Conservation (phyloP, 371 early-diverging fungal genomes). For the Nematocida sp. region DNA sequence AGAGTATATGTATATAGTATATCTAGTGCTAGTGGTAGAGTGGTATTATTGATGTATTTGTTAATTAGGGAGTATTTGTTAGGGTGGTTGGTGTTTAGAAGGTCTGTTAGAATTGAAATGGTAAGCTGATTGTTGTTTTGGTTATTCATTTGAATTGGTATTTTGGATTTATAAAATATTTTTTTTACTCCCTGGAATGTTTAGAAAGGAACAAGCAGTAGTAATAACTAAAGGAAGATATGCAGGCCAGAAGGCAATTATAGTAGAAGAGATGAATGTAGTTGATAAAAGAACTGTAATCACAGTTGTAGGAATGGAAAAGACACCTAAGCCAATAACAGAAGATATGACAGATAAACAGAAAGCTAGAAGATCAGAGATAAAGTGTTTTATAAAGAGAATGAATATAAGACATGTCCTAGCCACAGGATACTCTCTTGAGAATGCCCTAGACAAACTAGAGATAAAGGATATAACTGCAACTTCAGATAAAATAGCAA, state of each 20-base stretch:
- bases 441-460: conserved; percentile 49
- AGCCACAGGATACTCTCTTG: conserved; percentile 61
- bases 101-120: not conserved
- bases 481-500: conserved; percentile 36
- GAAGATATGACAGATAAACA: conserved; percentile 58
- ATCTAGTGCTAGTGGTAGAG: no score
- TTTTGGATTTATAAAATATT: not conserved
- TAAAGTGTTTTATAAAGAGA: conserved; percentile 59
- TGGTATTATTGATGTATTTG: no score
- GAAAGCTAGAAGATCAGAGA: conserved; percentile 53
- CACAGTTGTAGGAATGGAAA: conserved; percentile 57
- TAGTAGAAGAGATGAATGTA: conserved; percentile 52
- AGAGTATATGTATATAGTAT: no score
- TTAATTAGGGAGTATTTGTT: no score
- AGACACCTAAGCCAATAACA: conserved; percentile 52
- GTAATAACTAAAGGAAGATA: conserved; percentile 57
- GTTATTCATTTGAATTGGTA: not conserved
- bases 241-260: conserved; percentile 62
- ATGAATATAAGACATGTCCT: conserved; percentile 60
- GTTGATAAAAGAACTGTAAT: conserved; percentile 11
- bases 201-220: conserved; percentile 43
- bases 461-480: conserved; percentile 37
- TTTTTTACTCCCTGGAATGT: conserved; percentile 31
- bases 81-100: no score
- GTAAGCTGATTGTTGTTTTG: not conserved